Evolutionary conservation across 2,329 filamentous ascomycete species (phyloP), one percentile per base, ranked within the genome.

Genomic region (Stagonosporopsis vannaccii): DNA sequence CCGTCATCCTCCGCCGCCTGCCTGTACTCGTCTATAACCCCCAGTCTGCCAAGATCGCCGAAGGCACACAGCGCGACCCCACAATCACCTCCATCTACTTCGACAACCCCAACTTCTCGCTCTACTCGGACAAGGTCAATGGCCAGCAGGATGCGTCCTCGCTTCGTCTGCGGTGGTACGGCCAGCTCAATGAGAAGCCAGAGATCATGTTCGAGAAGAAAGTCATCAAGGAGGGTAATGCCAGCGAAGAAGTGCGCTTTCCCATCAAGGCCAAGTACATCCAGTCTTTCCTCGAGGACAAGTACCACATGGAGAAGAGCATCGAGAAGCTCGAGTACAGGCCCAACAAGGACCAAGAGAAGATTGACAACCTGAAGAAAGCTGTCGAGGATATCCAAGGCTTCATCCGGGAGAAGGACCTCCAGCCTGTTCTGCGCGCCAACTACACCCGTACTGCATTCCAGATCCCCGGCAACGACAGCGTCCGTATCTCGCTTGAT

Each of bases 1-100:
- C 95, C 5, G 88, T 92, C 69, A 96, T 99, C 59, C 85, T 98
- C 28, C 91, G 95, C 60, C 91, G 91, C 55, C 84, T 99, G 20
- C 95, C 95, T 1, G 87, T 96, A 26, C 87, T 99, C 15, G 89
- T 99, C 20, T 99, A 97, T 78, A 97, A 95, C 73, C 89, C 95
- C 41, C 89, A 93, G 66, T 85, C 90, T 1, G 87, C 91, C 28
- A 96, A 94, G 77, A 85, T 95, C 65, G 85, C 90, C 39, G 92
- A 97, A 68, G 87, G 87, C 41, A 87, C 85, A 58, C 86, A 92
- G 63, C 81, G 82, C 42, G 94, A 98, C 69, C 95, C 95, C 6
- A 90, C 91, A 46, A 90, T 98, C 64, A 98, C 93, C 15, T 97
- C 94, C 23, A 86, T 99, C 35, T 99, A 99, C 79, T 97, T 98